Evolutionary conservation across 2,329 filamentous ascomycete genomes (phyloP), one percentile per base, ranked within the genome.

Genomic region (Aspergillus viridinutans): DNA sequence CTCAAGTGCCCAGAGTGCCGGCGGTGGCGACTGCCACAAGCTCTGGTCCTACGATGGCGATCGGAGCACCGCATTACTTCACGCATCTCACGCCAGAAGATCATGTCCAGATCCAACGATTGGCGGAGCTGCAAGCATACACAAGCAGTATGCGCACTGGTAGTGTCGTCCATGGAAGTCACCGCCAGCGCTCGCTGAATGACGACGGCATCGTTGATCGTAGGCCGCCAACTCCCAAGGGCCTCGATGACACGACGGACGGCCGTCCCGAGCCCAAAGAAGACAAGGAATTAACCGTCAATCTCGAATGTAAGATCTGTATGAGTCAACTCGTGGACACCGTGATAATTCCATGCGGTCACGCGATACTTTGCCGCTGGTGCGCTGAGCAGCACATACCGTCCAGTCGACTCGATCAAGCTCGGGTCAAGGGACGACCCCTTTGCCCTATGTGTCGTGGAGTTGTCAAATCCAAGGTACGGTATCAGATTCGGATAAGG

Each of bases 341-440:
- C 6, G 81, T 79, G 2, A 69, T 81, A 20, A 62, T 83, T 38
- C 81, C 81, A 0, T 84, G 81, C 58, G 81, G 81, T 0, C 81
- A 84, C 65, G 73, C 82, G 59, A 74, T 80, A 35, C 79, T 84
- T 73, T 84, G 81, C 63, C 70, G 75, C 42, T 84, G 80, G 80
- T 84, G 81, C 61, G 80, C 79, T 3, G 78, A 81, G 51, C 74
- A 80, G 51, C 75, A 79, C 48, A 73, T 80, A 35, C 80, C 80
- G 2, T 71, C 75, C 1, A 72, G 72, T 64, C 67, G 73, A 55
- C 64, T 70, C 28, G 76, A 78, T 63, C 59, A 43, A 28, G 61
- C 59, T 3, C 58, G 59, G 47, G 61, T 62, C 20, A 62, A 59
- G 26, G 56, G 49, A 5, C 32, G 54, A n/a, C 58, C 62, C 12